Percentiles rank a stretch among this genome's conserved stretches.
These are phyloP conservation scores for Scopulariopsis brevicaulis DNA, from an alignment of 2,329 filamentous ascomycete genomes.

Conservation along the genomic window DNA sequence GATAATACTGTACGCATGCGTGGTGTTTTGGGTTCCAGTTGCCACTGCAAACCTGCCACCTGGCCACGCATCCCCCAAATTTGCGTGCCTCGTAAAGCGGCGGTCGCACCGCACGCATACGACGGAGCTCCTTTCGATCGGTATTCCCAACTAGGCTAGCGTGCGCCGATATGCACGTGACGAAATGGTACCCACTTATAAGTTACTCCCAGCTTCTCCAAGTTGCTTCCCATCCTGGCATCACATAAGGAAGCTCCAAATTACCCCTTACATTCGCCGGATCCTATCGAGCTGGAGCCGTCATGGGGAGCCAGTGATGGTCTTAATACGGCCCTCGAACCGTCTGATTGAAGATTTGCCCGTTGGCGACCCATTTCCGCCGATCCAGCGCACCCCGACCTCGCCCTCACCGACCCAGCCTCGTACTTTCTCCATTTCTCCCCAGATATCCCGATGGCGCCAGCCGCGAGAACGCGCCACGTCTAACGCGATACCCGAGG, in stretches of 20 bases:
- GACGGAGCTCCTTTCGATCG: neutral
- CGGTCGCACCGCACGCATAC: neutral
- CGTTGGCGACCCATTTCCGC: neutral
- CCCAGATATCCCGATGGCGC: constrained; percentile 5
- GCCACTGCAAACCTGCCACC: neutral
- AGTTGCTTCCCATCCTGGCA: constrained; percentile 3
- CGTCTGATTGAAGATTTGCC: neutral
- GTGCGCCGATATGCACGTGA: neutral
- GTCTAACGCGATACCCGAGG: neutral
- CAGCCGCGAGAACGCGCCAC: constrained; percentile 1
- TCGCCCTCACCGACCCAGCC: neutral
- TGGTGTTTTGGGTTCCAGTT: neutral
- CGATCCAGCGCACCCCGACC: neutral
- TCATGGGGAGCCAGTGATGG: constrained; percentile 2
- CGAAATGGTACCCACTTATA: neutral
- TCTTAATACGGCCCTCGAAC: neutral
- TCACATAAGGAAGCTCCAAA: constrained; percentile 1
- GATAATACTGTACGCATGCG: neutral
- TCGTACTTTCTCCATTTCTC: neutral
- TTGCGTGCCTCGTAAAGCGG: neutral
- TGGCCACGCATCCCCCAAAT: neutral
- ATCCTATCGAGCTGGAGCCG: neutral
- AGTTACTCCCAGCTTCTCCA: constrained; percentile 3
- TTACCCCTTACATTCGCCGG: constrained; percentile 1
- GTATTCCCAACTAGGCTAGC: neutral